phyloP scores from a whole-genome alignment of 169 alveolate genomes.

The Amoebophrya sp. region DNA sequence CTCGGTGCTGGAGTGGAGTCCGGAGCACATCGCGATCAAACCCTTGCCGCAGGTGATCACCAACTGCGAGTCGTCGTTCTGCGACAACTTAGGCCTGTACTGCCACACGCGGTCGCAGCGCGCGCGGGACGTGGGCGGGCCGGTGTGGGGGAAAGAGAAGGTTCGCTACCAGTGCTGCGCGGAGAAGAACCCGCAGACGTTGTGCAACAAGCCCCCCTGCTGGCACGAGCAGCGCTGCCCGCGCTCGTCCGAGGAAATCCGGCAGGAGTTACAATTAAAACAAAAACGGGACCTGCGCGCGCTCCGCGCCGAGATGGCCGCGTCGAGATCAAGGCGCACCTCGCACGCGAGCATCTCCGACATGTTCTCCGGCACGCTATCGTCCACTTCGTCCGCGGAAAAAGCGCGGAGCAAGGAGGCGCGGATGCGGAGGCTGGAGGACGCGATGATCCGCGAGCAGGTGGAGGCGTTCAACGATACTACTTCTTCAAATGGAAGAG shows the following conservation, averaged over 20 bases:
- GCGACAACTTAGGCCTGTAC: not conserved
- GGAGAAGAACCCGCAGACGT: not conserved
- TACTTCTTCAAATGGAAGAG: not conserved
- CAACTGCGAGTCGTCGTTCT: not conserved
- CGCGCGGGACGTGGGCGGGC: not conserved
- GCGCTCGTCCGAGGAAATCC: not conserved
- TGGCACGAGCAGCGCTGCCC: not conserved
- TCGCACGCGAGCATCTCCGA: not conserved
- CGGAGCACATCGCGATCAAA: not conserved
- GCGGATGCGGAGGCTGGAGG: conserved; percentile 1
- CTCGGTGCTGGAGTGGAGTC: not conserved
- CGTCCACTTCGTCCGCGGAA: not conserved
- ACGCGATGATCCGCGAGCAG: not conserved
- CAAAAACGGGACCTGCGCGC: not conserved
- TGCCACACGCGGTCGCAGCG: not conserved
- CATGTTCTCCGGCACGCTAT: not conserved
- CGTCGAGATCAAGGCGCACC: not conserved
- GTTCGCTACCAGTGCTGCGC: not conserved
- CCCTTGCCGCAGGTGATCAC: not conserved
- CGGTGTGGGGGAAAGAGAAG: not conserved
- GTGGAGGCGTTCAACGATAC: not conserved
- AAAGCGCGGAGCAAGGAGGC: not conserved
- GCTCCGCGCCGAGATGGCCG: not conserved
- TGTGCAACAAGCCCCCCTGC: conserved; percentile 5
- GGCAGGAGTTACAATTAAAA: not conserved